phyloP scores from a whole-genome alignment of 2,329 filamentous ascomycete species.

The Fusarium newnesense region DNA sequence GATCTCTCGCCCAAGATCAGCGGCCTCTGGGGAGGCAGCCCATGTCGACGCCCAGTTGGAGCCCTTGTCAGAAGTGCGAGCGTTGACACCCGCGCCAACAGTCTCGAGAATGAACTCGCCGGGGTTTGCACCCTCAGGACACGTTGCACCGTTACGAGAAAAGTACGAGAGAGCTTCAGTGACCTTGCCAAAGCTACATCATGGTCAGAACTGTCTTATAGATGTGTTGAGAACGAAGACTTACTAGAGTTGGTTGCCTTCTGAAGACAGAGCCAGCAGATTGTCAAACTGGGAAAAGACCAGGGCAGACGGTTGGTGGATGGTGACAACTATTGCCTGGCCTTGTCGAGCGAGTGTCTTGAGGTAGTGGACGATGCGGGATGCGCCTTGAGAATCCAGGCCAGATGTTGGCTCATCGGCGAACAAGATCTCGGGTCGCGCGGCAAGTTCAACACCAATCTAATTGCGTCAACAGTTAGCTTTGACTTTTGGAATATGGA shows the following conservation, averaged over 20 bases:
- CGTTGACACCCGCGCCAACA: background rate
- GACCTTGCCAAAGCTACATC: background rate
- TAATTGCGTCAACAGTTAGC: background rate
- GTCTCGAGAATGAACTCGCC: background rate
- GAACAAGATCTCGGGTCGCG: background rate
- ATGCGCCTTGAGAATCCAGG: background rate
- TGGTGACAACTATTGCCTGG: background rate
- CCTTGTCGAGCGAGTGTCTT: background rate
- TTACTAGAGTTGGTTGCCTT: background rate
- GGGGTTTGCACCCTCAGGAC: background rate
- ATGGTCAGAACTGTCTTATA: background rate
- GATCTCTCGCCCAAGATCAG: background rate
- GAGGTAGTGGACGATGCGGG: background rate
- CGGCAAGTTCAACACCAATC: background rate
- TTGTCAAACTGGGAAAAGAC: background rate
- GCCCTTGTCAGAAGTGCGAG: background rate
- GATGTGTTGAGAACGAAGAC: fast-evolving
- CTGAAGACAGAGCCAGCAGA: background rate
- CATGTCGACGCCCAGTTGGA: background rate
- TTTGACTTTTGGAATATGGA: background rate
- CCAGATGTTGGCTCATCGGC: background rate
- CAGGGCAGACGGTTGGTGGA: background rate
- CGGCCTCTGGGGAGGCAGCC: background rate
- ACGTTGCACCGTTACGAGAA: background rate
- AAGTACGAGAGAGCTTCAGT: background rate